A percentile compares a stretch with the other conserved stretches of the same genome.
phyloP scores from a whole-genome alignment of 225 moss, liverwort and hornwort species.

The Pleurozium schreberi region DNA sequence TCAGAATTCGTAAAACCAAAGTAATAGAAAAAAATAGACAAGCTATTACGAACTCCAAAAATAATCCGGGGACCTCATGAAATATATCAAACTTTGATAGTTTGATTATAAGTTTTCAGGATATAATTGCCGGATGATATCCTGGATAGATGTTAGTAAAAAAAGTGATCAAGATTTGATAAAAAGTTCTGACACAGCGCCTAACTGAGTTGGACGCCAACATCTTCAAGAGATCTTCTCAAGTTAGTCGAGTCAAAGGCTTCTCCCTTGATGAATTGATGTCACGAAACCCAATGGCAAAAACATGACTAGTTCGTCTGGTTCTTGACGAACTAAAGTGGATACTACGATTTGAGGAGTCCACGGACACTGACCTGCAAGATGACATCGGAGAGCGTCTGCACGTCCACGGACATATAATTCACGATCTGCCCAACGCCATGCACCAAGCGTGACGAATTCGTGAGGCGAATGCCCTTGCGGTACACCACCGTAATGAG shows the following conservation, averaged over 20 bases:
- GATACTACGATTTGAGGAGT: not conserved
- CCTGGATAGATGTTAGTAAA: not conserved
- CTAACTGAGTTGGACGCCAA: too few species aligned
- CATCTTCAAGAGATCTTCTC: not conserved
- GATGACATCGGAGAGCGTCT: conserved; percentile 26
- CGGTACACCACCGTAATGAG: conserved; percentile 58
- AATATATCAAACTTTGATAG: not conserved
- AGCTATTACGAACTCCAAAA: not conserved
- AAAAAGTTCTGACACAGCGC: not conserved
- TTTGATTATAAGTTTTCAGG: not conserved
- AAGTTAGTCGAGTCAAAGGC: not conserved
- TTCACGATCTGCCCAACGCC: conserved; percentile 74
- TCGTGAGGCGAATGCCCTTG: conserved; percentile 65
- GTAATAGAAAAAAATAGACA: not conserved
- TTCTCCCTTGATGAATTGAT: not conserved
- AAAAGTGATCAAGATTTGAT: not conserved
- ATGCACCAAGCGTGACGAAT: conserved; percentile 31
- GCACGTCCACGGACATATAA: conserved; percentile 71
- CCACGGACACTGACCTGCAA: not conserved
- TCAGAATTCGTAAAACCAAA: not conserved
- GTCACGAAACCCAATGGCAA: not conserved
- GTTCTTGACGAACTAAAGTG: not conserved
- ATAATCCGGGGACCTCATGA: not conserved
- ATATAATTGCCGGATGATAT: not conserved
- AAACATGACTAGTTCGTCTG: not conserved